Evolutionary conservation across 1,284 basidiomycete genomes (phyloP).

Genomic region (Sporisorium graminicola): DNA sequence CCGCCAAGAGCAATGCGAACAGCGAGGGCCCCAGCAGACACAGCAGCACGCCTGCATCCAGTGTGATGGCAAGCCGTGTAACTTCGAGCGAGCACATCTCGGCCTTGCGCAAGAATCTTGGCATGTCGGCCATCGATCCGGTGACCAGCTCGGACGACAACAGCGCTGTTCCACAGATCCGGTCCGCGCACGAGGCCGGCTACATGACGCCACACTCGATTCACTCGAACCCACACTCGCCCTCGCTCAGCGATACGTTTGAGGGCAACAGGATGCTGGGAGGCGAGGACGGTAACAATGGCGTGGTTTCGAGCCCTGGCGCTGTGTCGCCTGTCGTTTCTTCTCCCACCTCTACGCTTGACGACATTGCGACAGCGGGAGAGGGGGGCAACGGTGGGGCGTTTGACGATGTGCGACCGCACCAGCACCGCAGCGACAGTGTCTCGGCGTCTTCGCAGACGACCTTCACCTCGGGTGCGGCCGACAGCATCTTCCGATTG

Average conservation of each 20-base stretch:
- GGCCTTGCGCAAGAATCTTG: constrained; percentile 34
- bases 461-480: constrained; percentile 84
- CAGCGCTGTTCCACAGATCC: constrained; percentile 46
- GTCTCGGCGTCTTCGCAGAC: constrained; percentile 74
- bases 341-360: constrained; percentile 46
- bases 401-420: constrained; percentile 47
- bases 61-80: constrained; percentile 43
- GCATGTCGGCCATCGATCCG: constrained; percentile 33
- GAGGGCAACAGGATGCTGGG: constrained; percentile 26
- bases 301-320: constrained; percentile 20
- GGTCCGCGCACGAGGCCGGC: constrained; percentile 61
- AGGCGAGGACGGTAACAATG: constrained; percentile 18
- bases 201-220: constrained; percentile 62
- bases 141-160: constrained; percentile 27
- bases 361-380: constrained; percentile 23
- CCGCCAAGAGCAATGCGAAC: constrained; percentile 7
- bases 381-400: constrained; percentile 24
- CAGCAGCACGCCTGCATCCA: constrained; percentile 34
- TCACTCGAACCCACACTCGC: constrained; percentile 50
- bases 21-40: constrained; percentile 34
- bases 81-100: constrained; percentile 44
- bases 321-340: constrained; percentile 42
- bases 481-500: constrained; percentile 98
- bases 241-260: constrained; percentile 37
- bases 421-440: constrained; percentile 55